Evolutionary conservation across 306 rosid genomes (phyloP).

Genomic region (Arachis stenosperma): DNA sequence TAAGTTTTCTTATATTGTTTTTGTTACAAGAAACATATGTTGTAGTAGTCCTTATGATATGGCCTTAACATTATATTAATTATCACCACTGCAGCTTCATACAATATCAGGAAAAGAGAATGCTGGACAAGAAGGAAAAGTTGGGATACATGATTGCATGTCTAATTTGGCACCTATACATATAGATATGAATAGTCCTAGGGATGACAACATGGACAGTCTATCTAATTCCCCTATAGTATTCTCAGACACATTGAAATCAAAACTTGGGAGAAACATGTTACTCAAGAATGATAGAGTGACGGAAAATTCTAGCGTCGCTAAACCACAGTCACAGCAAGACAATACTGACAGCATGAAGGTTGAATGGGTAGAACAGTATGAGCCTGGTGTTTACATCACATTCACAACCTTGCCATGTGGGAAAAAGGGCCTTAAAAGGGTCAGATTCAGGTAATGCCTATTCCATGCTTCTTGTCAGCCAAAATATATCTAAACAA

Average conservation of each 20-base stretch:
- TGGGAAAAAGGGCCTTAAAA: conserved; percentile 70
- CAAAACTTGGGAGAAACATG: conserved; percentile 55
- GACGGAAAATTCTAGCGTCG: conserved; percentile 38
- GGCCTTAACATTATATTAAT: too few relatives aligned
- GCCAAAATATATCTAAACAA: background rate
- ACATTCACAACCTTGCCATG: conserved; percentile 65
- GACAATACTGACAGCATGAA: conserved; percentile 46
- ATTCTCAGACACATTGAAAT: conserved; percentile 57
- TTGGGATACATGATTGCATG: conserved; percentile 41
- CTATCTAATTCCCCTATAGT: conserved; percentile 60
- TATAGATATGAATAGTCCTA: conserved; percentile 46
- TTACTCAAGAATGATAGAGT: conserved; percentile 39
- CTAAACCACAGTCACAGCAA: conserved; percentile 41
- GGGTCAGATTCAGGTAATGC: conserved; percentile 81
- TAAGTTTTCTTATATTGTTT: conserved; percentile 27
- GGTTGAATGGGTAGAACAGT: conserved; percentile 74
- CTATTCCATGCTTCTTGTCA: background rate
- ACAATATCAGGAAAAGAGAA: conserved; percentile 56
- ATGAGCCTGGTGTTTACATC: conserved; percentile 74
- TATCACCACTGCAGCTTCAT: conserved; percentile 61
- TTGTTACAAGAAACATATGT: too few relatives aligned
- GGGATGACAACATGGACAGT: conserved; percentile 49
- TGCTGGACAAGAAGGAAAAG: conserved; percentile 49
- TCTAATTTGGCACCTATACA: conserved; percentile 51
- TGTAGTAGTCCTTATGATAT: too few relatives aligned